Evolutionary conservation across 768 basidiomycete species (phyloP), one percentile per base, ranked within the genome.

Genomic region (Leccinum uliginosum): DNA sequence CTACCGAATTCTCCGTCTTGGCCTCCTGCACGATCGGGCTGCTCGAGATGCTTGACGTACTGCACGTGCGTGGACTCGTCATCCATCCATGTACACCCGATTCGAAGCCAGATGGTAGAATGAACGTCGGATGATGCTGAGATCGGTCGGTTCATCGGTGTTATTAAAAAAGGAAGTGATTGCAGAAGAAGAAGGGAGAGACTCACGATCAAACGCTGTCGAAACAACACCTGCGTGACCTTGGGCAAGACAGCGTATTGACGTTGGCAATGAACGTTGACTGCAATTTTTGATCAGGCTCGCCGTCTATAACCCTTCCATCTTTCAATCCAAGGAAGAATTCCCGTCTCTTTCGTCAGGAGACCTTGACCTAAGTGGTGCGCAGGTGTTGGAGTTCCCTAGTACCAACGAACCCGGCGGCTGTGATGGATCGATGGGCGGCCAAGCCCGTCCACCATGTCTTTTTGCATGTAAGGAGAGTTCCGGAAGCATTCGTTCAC

Each of bases 401-500:
- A 27, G 27, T 97, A 3, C 96, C 95, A 10, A 81, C 86, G 2
- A 84, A 85, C 17, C 75, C 85, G 12, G 85, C 85, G 12, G 85
- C 63, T 30, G 30, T 83, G 52, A 98, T 82, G 34, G 91, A 92
- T 59, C 85, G 95, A 57, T 98, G 97, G 97, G 80, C 85, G 3
- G 92, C 97, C 7, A 97, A 99, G 71, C 89, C 93, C 7, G 85
- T 94, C 21, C 83, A 85, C 30, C 82, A 93, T 66, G 79, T 99
- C 53, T 90, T 91, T 72, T 60, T 87, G 83, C 65, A 89, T 84
- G 70, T 84, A 87, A 0, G 88, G 84, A 6, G 80, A 78, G 53
- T 80, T 80, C 62, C 80, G 80, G 51, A 95, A 79, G 65, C 87
- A 91, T n/a, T 86, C 80, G 70, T 86, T 88, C 68, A 99, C 80